Base-by-base conservation (phyloP, 164 flowering plant genomes). In the Dillenia turbinata region DNA sequence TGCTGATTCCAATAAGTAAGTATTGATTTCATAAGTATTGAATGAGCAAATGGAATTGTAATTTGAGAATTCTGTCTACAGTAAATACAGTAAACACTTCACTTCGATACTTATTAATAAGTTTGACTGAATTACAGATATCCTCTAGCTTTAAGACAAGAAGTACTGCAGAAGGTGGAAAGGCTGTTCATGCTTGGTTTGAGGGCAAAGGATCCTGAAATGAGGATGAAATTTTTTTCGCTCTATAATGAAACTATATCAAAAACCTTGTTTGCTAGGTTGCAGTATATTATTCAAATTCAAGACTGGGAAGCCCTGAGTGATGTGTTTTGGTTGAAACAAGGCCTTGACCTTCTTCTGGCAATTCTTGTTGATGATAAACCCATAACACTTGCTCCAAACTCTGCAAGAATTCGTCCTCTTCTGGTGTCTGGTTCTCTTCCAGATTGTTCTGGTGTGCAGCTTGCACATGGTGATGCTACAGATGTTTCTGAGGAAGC, bases 271-370 rank as follows among this genome's bases (percentile, higher is more conserved):
- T 92, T 92, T 59, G 64, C 85, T 12, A 83, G 99, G 83, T 75
- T 95, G 71, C 97, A 92, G 54, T 95, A 71, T 66, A 95, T 95
- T 51, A 88, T 95, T 58, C 97, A 95, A 74, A n/a, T 70, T 63
- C 99, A 95, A 75, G 97, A 95, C 66, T 92, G 99, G 99, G 95
- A 90, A 75, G 92, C 98, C 49, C 64, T 95, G 57, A 85, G 97
- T 74, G 97, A 95, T 81, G 97, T 92, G 49, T 95, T 95, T 75
- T 95, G 99, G 99, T 86, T 95, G 56, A 95, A 95, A 59, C 99
- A 95, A 73, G 99, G 97, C 16, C 96, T 95, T 54, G 99, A 95
- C 81, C 99, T 95, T 75, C 89, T 95, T 64, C 74, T 95, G 44
- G 96, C 99, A 58, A 75, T 90, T 24, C 73, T 95, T 65, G 87